Evolutionary conservation across 1,284 basidiomycete species (phyloP).

Genomic region (Cutaneotrichosporon dermatis): DNA sequence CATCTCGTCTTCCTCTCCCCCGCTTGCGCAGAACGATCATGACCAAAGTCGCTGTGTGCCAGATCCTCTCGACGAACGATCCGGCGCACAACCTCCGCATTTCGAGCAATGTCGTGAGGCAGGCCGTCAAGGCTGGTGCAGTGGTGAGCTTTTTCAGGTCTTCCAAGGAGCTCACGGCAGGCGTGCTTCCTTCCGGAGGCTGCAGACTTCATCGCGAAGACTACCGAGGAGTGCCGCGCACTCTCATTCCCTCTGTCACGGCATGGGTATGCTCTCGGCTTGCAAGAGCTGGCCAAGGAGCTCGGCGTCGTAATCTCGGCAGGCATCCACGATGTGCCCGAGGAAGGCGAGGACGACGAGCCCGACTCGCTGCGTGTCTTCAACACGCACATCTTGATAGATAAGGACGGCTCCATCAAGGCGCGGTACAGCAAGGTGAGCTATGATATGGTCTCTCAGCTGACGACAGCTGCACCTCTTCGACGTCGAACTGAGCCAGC

Average conservation of each 20-base stretch:
- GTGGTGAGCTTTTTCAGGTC: conserved; percentile 28
- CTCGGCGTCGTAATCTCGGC: conserved; percentile 48
- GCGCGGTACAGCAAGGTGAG: conserved; percentile 49
- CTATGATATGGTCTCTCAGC: conserved; percentile 1
- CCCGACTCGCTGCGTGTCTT: conserved; percentile 43
- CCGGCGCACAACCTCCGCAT: conserved; percentile 41
- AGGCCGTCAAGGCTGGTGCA: conserved; percentile 48
- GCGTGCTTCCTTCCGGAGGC: conserved; percentile 53
- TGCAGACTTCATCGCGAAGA: conserved; percentile 53
- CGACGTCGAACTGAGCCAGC: conserved; percentile 50
- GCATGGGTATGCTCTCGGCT: conserved; percentile 36
- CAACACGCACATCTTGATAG: conserved; percentile 53
- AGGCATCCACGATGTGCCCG: conserved; percentile 52
- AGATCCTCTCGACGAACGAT: conserved; percentile 39
- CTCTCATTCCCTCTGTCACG: conserved; percentile 33
- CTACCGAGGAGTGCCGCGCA: conserved; percentile 33
- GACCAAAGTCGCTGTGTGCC: conserved; percentile 36
- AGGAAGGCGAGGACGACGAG: conserved; percentile 33
- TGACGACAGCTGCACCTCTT: conserved; percentile 51
- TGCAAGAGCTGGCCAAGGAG: conserved; percentile 47
- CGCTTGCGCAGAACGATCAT: not conserved
- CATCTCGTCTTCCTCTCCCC: not conserved
- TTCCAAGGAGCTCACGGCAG: conserved; percentile 13
- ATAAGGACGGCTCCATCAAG: conserved; percentile 43
- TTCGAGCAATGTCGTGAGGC: conserved; percentile 44